Percentiles rank a stretch among this genome's conserved stretches.
Evolutionary conservation across 768 basidiomycete genomes (phyloP).

Genomic region (Dioszegia crocea): DNA sequence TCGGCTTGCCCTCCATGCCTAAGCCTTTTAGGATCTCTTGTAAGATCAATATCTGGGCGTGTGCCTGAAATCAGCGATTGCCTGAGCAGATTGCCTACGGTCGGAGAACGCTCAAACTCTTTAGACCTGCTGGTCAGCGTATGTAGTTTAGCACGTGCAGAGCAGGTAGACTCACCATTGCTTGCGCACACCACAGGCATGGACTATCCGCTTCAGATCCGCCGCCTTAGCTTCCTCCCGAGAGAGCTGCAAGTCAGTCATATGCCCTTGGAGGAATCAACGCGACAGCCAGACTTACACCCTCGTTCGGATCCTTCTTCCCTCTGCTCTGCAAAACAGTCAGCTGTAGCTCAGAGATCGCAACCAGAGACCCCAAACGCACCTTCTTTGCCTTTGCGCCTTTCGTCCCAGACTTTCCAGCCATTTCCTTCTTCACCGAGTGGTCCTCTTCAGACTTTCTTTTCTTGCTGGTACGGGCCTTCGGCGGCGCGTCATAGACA

Average conservation of each 20-base stretch:
- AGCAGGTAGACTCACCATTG: slow-evolving; percentile 29
- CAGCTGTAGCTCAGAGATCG: background rate
- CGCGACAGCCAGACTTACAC: slow-evolving; percentile 11
- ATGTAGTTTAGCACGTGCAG: background rate
- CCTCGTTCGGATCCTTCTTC: slow-evolving; percentile 20
- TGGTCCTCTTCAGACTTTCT: slow-evolving; percentile 2
- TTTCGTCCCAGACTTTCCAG: background rate
- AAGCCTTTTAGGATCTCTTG: slow-evolving; percentile 45
- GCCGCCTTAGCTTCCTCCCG: slow-evolving; percentile 35
- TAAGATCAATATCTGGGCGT: slow-evolving; percentile 30
- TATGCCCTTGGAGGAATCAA: background rate
- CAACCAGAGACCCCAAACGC: background rate
- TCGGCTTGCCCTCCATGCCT: slow-evolving; percentile 75
- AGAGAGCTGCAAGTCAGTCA: slow-evolving; percentile 19
- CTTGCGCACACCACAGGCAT: slow-evolving; percentile 43
- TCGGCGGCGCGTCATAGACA: slow-evolving; percentile 28
- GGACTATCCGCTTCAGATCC: slow-evolving; percentile 40
- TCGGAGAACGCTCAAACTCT: slow-evolving; percentile 35
- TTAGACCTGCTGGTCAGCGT: slow-evolving; percentile 27
- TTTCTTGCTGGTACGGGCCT: slow-evolving; percentile 4
- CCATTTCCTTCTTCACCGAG: slow-evolving; percentile 18
- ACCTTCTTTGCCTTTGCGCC: slow-evolving; percentile 7
- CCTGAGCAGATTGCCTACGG: slow-evolving; percentile 17
- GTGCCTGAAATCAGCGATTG: slow-evolving; percentile 21
- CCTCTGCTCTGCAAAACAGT: background rate